These are phyloP conservation scores for Colletotrichum gigasporum DNA, from an alignment of 2,329 filamentous ascomycete genomes.

Conservation along the genomic window DNA sequence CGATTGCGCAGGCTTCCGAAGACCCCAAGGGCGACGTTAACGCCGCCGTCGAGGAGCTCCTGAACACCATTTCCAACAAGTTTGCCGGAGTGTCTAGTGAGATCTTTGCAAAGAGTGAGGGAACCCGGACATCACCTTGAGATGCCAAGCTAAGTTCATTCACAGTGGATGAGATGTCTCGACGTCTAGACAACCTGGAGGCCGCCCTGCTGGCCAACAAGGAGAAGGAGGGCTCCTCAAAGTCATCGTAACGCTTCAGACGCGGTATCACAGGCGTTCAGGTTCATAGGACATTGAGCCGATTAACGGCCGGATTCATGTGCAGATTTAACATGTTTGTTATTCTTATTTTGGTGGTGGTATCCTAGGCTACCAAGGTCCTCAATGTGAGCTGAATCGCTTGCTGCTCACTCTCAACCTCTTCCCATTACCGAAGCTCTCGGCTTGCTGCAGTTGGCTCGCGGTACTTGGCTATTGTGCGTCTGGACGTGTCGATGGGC, in stretches of 20 bases:
- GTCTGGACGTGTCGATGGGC: background rate
- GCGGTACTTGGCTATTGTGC: no score
- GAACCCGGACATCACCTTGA: background rate
- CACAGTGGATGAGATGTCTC: conserved; percentile 93
- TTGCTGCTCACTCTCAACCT: conserved; percentile 13
- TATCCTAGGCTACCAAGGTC: conserved; percentile 24
- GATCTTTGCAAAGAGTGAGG: conserved; percentile 87
- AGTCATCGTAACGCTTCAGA: conserved; percentile 39
- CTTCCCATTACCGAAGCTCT: background rate
- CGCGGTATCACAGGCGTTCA: conserved; percentile 10
- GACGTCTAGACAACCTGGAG: conserved; percentile 85
- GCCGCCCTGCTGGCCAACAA: conserved; percentile 71
- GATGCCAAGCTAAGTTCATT: background rate
- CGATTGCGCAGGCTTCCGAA: conserved; percentile 50
- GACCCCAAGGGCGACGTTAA: conserved; percentile 70
- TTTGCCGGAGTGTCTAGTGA: conserved; percentile 87
- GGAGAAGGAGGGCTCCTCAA: conserved; percentile 51
- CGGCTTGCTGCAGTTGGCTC: no score
- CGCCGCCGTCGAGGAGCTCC: conserved; percentile 84
- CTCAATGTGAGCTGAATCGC: conserved; percentile 10
- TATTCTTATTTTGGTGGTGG: conserved; percentile 15
- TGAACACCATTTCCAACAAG: conserved; percentile 86
- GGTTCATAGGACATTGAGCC: conserved; percentile 4
- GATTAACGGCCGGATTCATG: no score
- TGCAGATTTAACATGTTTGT: no score